Conservation (phyloP, 148 eudicot genomes). For the Vaccinium vitisidaea region DNA sequence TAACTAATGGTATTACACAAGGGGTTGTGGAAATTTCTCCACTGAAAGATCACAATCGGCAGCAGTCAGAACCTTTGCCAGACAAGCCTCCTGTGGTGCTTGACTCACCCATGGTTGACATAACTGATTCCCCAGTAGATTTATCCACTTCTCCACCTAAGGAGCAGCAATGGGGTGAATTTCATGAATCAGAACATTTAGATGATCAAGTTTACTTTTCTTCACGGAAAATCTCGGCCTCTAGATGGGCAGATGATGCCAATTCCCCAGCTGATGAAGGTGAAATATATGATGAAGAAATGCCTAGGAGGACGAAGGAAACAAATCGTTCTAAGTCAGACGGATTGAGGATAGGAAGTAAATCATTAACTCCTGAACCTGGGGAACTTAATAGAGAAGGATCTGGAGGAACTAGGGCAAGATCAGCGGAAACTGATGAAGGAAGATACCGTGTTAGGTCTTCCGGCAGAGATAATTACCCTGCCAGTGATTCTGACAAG, state of each 20-base stretch:
- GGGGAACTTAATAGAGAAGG: slow-evolving; percentile 53
- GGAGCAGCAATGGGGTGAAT: slow-evolving; percentile 40
- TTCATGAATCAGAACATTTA: slow-evolving; percentile 25
- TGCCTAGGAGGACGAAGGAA: slow-evolving; percentile 34
- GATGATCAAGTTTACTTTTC: slow-evolving; percentile 28
- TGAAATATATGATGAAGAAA: slow-evolving; percentile 49
- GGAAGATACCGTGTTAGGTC: slow-evolving; percentile 51
- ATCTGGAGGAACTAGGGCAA: slow-evolving; percentile 43
- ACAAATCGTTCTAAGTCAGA: slow-evolving; percentile 26
- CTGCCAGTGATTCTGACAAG: slow-evolving; percentile 38
- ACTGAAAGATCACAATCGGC: slow-evolving; percentile 16
- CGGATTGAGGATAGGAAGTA: slow-evolving; percentile 42
- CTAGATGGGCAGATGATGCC: slow-evolving; percentile 93
- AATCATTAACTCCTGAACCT: slow-evolving; percentile 59
- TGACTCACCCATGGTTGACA: slow-evolving; percentile 39
- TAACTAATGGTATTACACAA: slow-evolving; percentile 24
- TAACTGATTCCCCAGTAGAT: slow-evolving; percentile 29
- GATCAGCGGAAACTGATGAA: slow-evolving; percentile 59
- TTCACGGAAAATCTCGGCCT: slow-evolving; percentile 59
- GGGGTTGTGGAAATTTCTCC: slow-evolving; percentile 33
- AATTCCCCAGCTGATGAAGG: slow-evolving; percentile 81
- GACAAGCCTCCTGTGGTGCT: slow-evolving; percentile 27
- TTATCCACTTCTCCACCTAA: slow-evolving; percentile 29
- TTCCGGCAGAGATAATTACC: slow-evolving; percentile 45
- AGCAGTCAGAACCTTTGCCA: slow-evolving; percentile 26